These are phyloP conservation scores for Trichothecium sympodiale DNA, from an alignment of 2,329 filamentous ascomycete genomes.

Conservation along the genomic window DNA sequence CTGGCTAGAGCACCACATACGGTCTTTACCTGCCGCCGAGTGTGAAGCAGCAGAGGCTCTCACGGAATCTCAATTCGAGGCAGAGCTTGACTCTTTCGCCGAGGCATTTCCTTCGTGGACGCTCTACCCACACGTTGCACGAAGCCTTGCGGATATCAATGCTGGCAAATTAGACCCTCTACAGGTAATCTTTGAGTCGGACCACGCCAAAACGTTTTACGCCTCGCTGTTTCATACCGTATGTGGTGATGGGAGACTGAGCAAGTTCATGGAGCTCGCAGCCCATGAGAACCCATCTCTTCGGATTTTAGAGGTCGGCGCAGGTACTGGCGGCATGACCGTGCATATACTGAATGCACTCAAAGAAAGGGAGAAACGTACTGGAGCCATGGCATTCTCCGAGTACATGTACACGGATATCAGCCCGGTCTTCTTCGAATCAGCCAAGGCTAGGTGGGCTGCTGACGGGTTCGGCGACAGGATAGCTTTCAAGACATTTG, in stretches of 20 bases:
- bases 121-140: constrained; percentile 16
- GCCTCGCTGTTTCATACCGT: constrained; percentile 16
- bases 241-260: constrained; percentile 8
- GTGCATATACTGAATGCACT: constrained; percentile 13
- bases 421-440: constrained; percentile 20
- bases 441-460: constrained; percentile 8
- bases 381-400: constrained; percentile 9
- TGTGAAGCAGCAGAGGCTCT: constrained; percentile 4
- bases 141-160: constrained; percentile 19
- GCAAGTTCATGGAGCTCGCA: constrained; percentile 5
- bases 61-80: constrained; percentile 14
- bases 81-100: constrained; percentile 14
- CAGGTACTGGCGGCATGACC: constrained; percentile 25
- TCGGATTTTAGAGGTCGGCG: constrained; percentile 27
- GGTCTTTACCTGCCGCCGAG: constrained; percentile 7
- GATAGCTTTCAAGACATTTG: constrained; percentile 15
- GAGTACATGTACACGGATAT: constrained; percentile 30
- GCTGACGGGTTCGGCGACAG: constrained; percentile 2
- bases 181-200: constrained; percentile 22
- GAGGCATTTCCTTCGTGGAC: constrained; percentile 17
- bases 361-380: constrained; percentile 10
- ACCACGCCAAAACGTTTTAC: constrained; percentile 21
- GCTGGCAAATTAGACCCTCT: constrained; percentile 20
- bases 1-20: constrained; percentile 19
- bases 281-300: constrained; percentile 21